Conservation (phyloP, 257 asterid genomes). For the Ehretia macrophylla region DNA sequence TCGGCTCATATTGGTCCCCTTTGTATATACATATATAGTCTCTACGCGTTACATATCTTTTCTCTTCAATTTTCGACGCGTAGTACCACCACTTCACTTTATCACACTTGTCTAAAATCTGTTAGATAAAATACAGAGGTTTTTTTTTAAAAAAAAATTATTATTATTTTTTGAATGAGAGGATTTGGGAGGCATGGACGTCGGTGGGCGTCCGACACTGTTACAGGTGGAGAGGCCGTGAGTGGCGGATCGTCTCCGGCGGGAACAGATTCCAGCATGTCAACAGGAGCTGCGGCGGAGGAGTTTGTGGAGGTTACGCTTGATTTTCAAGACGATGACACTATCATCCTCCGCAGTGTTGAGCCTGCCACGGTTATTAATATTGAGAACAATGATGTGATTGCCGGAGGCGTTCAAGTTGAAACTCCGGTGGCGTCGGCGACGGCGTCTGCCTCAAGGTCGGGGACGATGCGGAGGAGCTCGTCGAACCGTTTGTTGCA, state of each 20-base stretch:
- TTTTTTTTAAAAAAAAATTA: too few species aligned
- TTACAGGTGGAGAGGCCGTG: slow-evolving; percentile 13
- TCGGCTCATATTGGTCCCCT: too few species aligned
- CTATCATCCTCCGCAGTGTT: slow-evolving; percentile 77
- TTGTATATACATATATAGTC: too few species aligned
- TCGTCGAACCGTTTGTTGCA: slow-evolving; percentile 57
- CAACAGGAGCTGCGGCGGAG: slow-evolving; percentile 16
- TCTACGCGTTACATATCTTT: too few species aligned
- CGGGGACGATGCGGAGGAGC: slow-evolving; percentile 73
- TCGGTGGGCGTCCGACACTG: slow-evolving; percentile 62
- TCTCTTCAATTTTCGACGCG: too few species aligned
- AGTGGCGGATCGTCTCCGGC: slow-evolving; percentile 55
- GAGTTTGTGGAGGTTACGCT: slow-evolving; percentile 91
- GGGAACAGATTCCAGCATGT: slow-evolving; percentile 26
- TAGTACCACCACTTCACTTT: background rate
- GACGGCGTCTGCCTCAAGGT: slow-evolving; percentile 9
- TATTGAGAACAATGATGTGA: slow-evolving; percentile 20
- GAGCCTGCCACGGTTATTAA: slow-evolving; percentile 68
- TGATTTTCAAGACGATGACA: slow-evolving; percentile 95
- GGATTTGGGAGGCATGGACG: slow-evolving; percentile 44
- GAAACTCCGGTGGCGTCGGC: slow-evolving; percentile 33
- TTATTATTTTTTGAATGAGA: slow-evolving; percentile 16
- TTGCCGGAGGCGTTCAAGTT: background rate
- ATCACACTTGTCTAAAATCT: background rate
- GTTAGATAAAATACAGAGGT: background rate